A percentile compares a stretch with the other conserved stretches of the same genome.
Conservation (phyloP, 2,329 filamentous ascomycete species). For the Ceratocystis diversiconidia region DNA sequence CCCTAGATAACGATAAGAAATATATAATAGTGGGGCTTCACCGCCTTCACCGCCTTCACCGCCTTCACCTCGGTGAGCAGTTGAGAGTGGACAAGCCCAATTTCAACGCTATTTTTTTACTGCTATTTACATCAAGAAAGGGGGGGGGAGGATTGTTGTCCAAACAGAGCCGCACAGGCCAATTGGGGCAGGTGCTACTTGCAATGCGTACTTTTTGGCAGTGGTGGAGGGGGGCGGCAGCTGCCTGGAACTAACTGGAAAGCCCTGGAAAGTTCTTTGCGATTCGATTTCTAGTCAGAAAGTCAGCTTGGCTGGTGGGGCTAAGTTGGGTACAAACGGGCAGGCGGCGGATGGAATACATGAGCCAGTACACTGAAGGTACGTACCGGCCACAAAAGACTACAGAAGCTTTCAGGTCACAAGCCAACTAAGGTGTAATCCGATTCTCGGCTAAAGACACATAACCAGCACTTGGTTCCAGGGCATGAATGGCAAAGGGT, state of each 20-base stretch:
- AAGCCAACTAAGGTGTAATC: neutral
- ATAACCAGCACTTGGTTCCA: neutral
- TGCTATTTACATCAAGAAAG: neutral
- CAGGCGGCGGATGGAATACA: too few relatives aligned
- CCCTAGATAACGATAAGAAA: constrained; percentile 17
- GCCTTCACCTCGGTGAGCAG: constrained; percentile 12
- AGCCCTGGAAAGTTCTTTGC: constrained; percentile 15
- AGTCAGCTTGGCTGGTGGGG: constrained; percentile 7
- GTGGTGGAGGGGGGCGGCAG: neutral
- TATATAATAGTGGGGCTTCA: constrained; percentile 6
- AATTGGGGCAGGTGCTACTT: neutral
- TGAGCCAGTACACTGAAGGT: neutral
- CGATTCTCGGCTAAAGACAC: neutral
- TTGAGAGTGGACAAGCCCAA: neutral
- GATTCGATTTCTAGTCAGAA: constrained; percentile 16
- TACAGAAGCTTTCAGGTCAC: too few relatives aligned
- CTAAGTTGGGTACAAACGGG: constrained; percentile 15
- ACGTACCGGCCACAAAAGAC: too few relatives aligned
- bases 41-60: neutral
- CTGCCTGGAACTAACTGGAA: constrained; percentile 3
- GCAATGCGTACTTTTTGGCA: neutral
- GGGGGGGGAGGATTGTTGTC: neutral
- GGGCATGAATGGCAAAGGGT: neutral
- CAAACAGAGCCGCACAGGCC: neutral
- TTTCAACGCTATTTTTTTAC: neutral